These are phyloP conservation scores for Dactylellina sp. DNA, from an alignment of 2,329 filamentous ascomycete genomes.

Conservation along the genomic window DNA sequence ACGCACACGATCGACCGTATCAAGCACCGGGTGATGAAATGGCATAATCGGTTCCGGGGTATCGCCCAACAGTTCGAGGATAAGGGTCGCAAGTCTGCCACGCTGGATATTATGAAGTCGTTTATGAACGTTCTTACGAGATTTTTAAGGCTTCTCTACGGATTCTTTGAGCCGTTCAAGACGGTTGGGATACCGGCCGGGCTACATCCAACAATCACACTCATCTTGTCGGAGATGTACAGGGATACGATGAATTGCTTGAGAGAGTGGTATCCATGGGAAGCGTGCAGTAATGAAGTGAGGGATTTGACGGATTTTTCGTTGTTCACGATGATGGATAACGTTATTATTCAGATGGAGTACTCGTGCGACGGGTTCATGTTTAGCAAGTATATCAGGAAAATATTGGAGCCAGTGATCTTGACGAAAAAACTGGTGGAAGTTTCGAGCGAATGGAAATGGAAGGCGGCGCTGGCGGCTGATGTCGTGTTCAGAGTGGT, in stretches of 20 bases:
- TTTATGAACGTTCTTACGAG: conserved; percentile 29
- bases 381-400: conserved; percentile 38
- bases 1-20: conserved; percentile 36
- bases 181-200: conserved; percentile 20
- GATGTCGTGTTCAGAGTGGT: conserved; percentile 29
- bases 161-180: conserved; percentile 32
- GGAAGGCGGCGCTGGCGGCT: conserved; percentile 19
- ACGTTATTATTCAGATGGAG: conserved; percentile 22
- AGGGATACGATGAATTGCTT: conserved; percentile 28
- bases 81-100: conserved; percentile 22
- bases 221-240: conserved; percentile 38
- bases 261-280: conserved; percentile 39
- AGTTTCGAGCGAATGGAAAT: conserved; percentile 33
- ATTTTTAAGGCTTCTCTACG: conserved; percentile 17
- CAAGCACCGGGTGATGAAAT: conserved; percentile 40
- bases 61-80: conserved; percentile 22
- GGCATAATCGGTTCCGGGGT: conserved; percentile 29
- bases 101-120: conserved; percentile 27
- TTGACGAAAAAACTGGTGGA: conserved; percentile 34
- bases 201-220: conserved; percentile 27
- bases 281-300: conserved; percentile 28
- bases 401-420: conserved; percentile 37
- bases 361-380: conserved; percentile 42
- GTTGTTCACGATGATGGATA: conserved; percentile 40
- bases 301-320: conserved; percentile 32